Base-by-base conservation (phyloP, 208 protist genomes). In the Acanthamoeba castellanii region DNA sequence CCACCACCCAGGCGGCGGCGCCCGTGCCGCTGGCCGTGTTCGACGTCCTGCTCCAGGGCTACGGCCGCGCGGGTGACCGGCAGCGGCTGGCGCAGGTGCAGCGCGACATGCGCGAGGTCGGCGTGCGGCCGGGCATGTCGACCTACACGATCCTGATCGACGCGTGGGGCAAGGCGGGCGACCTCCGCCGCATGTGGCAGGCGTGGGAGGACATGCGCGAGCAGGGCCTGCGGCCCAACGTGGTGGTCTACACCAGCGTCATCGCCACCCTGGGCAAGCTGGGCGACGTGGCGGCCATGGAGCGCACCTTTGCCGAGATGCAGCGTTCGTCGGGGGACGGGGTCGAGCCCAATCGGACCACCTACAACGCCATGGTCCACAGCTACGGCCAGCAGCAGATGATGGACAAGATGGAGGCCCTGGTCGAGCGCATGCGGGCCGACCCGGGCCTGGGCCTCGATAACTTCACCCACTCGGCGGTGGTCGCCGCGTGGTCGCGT, bases 161-260 rank as follows among this genome's bases (percentile, higher is more conserved):
- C 42, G 91, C 91, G 22, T 94, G 91, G 74, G 74, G 20, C 42
- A 82, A 82, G 74, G 42, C 27, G 42, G 74, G 74, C 74, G 74
- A 82, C 37, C 14, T 82, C 7, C 32, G 37, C 6, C 32, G 37
- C 37, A 18, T 82, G 74, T 27, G 37, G 34, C 27, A 82, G 74
- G 22, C 37, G 27, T 82, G 74, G 74, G 9, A 50, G 34, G 74
- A 82, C 34, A 82, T 82, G 74, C 14, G 11, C 18, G 27, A 27
- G 34, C 37, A 27, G 18, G 42, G 42, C 74, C 9, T 82, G 37
- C 34, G 0, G 32, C 74, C 74, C 37, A 13, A 52, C 32, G 37
- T 52, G 37, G 42, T 82, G 11, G 3, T 25, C 37, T 82, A 82
- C 25, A 50, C 74, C 22, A 55, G 37, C 42, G 8, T 50, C 22